These are phyloP conservation scores for Linanthus parryae DNA, from an alignment of 148 eudicot genomes.

Conservation along the genomic window DNA sequence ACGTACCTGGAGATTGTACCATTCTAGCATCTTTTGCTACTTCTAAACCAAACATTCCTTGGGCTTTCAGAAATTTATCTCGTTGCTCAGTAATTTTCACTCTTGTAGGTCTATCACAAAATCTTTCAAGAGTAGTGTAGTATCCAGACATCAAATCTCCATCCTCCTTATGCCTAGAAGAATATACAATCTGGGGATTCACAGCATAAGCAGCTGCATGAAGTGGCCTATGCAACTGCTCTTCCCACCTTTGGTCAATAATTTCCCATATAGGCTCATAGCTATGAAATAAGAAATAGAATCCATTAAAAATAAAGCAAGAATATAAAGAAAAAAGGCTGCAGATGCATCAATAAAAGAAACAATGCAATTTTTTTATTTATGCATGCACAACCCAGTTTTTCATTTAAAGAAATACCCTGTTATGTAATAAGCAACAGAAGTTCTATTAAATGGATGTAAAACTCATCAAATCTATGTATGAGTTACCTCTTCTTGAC, in stretches of 20 bases:
- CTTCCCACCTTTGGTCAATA: not conserved
- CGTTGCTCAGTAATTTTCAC: slow-evolving; percentile 8
- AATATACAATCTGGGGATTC: slow-evolving; percentile 2
- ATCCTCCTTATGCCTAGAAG: not conserved
- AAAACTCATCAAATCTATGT: not conserved
- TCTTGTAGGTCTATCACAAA: not conserved
- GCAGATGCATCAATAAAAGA: no score
- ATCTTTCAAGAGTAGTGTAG: slow-evolving; percentile 3
- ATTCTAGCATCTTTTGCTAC: not conserved
- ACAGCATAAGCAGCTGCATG: slow-evolving; percentile 6
- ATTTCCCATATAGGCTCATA: slow-evolving; percentile 7
- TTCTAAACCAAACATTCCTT: not conserved
- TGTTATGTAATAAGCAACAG: not conserved
- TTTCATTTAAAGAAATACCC: no score
- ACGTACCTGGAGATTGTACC: not conserved
- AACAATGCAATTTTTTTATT: no score
- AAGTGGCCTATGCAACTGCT: slow-evolving; percentile 12
- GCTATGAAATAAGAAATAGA: not conserved
- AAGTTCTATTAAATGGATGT: not conserved
- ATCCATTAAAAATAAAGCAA: not conserved
- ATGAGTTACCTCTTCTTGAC: not conserved
- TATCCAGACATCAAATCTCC: not conserved
- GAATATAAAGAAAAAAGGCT: not conserved
- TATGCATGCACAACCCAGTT: no score
- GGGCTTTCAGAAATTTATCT: not conserved